Conservation (phyloP, 2,329 filamentous ascomycete species). For the Alternaria solani region DNA sequence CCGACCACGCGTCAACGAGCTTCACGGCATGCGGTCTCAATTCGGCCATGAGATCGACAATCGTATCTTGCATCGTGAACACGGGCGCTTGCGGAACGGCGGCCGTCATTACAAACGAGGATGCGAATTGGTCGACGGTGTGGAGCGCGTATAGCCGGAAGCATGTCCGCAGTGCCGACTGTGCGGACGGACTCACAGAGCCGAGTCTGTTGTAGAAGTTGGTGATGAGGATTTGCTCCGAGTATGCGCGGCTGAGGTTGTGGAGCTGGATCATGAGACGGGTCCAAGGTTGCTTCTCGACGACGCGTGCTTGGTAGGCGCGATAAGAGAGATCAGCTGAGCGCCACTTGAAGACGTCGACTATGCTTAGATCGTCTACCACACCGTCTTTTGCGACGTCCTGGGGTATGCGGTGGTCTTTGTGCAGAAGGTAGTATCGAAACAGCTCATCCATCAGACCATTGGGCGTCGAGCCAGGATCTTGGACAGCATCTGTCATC, state of each 20-base stretch:
- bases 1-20: constrained; percentile 61
- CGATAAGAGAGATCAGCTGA: constrained; percentile 54
- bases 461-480: constrained; percentile 41
- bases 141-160: constrained; percentile 60
- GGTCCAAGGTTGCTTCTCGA: constrained; percentile 59
- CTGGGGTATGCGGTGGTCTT: constrained; percentile 35
- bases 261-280: constrained; percentile 55
- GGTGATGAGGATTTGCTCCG: constrained; percentile 58
- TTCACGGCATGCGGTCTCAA: constrained; percentile 61
- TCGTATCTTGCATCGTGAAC: constrained; percentile 50
- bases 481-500: constrained; percentile 54
- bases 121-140: constrained; percentile 56
- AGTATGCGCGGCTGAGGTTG: constrained; percentile 56
- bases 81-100: constrained; percentile 55
- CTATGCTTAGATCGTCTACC: constrained; percentile 51
- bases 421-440: constrained; percentile 50
- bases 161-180: constrained; percentile 51
- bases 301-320: constrained; percentile 55
- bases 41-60: constrained; percentile 58
- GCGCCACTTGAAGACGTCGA: constrained; percentile 57
- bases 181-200: constrained; percentile 31
- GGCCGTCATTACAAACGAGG: constrained; percentile 56
- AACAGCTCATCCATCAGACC: constrained; percentile 55
- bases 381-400: constrained; percentile 39
- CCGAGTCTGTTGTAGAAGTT: constrained; percentile 56